Base-by-base conservation (phyloP, 768 basidiomycete genomes). In the Tricholomella constricta region DNA sequence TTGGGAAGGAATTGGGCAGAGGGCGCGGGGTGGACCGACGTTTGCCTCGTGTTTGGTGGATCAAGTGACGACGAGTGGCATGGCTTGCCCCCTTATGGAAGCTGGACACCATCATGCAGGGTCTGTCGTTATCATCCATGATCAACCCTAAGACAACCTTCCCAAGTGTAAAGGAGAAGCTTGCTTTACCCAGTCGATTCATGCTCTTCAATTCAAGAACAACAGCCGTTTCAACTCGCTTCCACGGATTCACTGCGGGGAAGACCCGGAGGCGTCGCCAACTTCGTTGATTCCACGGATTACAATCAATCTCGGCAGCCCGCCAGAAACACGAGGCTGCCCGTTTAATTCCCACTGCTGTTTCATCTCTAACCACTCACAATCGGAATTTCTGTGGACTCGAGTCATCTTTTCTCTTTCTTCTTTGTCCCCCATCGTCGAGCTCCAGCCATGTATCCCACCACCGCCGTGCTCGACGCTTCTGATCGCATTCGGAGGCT, bases 281-380 rank as follows among this genome's bases (percentile, higher is more conserved):
- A 43, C 54, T 54, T 59, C 58, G 55, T 57, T 59, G 58, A 57
- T 62, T 61, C 52, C 55, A 63, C 64, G 63, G 63, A 62, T 56
- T 69, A 61, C 61, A 64, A 64, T 67, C 64, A 63, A 62, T 62
- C 58, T 66, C 68, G 70, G 71, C 67, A 68, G 59, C 46, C 64
- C 62, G 65, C 62, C 59, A 65, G 62, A 59, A 66, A 69, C 74
- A 74, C 74, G 74, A 74, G 74, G 73, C 73, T 48, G 53, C 63
- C 66, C 60, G 63, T 66, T 69, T 68, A 67, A 56, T 70, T 69
- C 70, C 68, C 70, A 68, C 64, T 67, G 64, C 52, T 61, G 53
- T 61, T 67, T 68, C 62, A 62, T 56, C 60, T 63, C 62, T 55
- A 59, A 63, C 56, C 61, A 62, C 57, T 59, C 61, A 61, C 60